Evolutionary conservation across 495 filamentous ascomycete species (phyloP).

Genomic region (Penicillium flavigenum): DNA sequence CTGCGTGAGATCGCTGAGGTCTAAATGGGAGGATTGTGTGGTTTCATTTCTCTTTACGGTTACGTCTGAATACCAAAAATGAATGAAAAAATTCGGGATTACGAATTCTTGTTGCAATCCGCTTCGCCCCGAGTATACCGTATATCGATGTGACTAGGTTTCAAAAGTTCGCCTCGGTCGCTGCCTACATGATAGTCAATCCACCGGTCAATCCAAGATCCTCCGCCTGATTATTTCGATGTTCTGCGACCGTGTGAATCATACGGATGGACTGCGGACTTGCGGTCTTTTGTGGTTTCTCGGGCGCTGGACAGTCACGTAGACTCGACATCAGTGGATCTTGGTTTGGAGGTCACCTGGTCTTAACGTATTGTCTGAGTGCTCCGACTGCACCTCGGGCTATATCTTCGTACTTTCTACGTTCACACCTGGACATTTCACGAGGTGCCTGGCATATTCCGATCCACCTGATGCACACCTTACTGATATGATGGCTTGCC

Average conservation of each 20-base stretch:
- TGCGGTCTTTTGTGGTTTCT: not conserved
- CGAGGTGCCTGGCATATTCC: constrained; percentile 2
- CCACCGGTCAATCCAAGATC: not conserved
- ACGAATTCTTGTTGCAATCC: constrained; percentile 28
- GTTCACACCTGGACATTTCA: not conserved
- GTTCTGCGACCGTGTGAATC: not conserved
- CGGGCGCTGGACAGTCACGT: not conserved
- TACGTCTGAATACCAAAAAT: constrained; percentile 49
- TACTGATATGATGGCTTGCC: not conserved
- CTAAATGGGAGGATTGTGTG: constrained; percentile 55
- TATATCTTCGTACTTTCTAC: not conserved
- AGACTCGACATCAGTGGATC: not conserved
- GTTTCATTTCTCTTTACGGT: constrained; percentile 44
- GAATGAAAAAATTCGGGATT: constrained; percentile 43
- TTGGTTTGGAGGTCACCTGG: not conserved
- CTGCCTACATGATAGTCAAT: not conserved
- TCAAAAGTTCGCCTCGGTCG: not conserved
- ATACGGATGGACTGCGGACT: not conserved
- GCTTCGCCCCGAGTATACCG: constrained; percentile 9
- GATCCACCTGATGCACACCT: not conserved
- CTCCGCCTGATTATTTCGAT: not conserved
- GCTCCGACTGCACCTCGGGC: not conserved
- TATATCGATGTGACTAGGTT: constrained; percentile 5
- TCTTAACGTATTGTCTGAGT: not conserved
- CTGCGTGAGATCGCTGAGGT: constrained; percentile 98